Conservation (phyloP, 2,329 filamentous ascomycete species). For the Teratosphaeria gauchensis region DNA sequence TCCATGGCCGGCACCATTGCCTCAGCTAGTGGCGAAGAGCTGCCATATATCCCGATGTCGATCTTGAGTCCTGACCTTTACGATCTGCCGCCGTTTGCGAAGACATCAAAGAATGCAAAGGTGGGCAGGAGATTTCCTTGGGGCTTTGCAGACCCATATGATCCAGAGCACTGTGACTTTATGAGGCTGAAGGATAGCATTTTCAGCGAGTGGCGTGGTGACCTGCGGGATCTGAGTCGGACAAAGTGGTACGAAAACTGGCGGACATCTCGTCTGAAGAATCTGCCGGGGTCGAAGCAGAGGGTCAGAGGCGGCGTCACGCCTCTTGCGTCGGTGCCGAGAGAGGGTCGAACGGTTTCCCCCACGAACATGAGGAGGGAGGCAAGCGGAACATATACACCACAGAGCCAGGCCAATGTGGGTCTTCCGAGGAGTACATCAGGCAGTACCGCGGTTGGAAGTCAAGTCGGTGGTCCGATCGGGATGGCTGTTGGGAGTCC, state of each 20-base stretch:
- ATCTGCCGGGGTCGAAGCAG: slow-evolving; percentile 18
- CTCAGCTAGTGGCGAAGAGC: slow-evolving; percentile 32
- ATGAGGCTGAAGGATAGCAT: slow-evolving; percentile 80
- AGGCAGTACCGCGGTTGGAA: not conserved
- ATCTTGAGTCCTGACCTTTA: slow-evolving; percentile 92
- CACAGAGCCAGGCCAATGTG: not conserved
- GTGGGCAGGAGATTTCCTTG: slow-evolving; percentile 87
- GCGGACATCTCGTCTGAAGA: slow-evolving; percentile 54
- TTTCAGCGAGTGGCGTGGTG: slow-evolving; percentile 85
- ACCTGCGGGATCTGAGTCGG: slow-evolving; percentile 80
- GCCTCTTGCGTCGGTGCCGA: slow-evolving; percentile 23
- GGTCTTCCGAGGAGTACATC: slow-evolving; percentile 4
- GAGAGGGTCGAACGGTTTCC: slow-evolving; percentile 15
- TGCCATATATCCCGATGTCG: slow-evolving; percentile 74
- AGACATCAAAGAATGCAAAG: slow-evolving; percentile 52
- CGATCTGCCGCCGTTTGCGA: slow-evolving; percentile 58
- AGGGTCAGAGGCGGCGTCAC: slow-evolving; percentile 26
- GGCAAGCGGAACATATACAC: not conserved
- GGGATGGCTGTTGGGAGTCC: not conserved
- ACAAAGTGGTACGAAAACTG: slow-evolving; percentile 95
- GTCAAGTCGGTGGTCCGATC: not conserved
- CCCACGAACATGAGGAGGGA: not conserved
- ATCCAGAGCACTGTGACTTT: slow-evolving; percentile 89
- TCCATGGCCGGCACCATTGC: slow-evolving; percentile 29
- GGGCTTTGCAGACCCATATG: slow-evolving; percentile 92